Base-by-base conservation (phyloP, 2,329 filamentous ascomycete genomes). In the Arthrinium puccinioides region DNA sequence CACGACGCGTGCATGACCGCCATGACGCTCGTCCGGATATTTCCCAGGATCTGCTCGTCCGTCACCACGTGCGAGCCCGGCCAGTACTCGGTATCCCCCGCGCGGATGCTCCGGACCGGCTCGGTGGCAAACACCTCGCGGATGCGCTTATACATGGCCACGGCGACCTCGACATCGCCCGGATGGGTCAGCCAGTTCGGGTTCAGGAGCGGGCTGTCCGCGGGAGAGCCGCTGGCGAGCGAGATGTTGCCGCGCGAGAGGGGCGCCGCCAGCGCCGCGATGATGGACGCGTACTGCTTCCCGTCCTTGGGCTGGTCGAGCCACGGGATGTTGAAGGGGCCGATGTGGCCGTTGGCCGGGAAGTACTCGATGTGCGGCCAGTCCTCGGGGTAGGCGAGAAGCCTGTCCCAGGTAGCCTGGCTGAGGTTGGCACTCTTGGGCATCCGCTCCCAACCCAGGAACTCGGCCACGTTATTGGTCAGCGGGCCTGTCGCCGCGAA, bases 211-310 rank as follows among this genome's bases (percentile, higher is more conserved):
- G 70, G 69, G 1, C 50, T 48, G n/a, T 61, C 56, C 2, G 44
- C 40, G 2, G 53, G 58, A 11, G 56, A 50, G 11, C 51, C 35
- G 0, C 58, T 61, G 1, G 38, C 32, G n/a, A 72, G 55, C 0
- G 59, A 63, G 3, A 72, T 49, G 30, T 54, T 68, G 6, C 69
- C 69, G 1, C 65, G 60, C 0, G 65, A 69, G 1, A 59, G 40
- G 4, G 67, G 64, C 0, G 65, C 56, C 2, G 64, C 53, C 0
- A 72, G 48, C 0, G 56, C 58, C 2, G 41, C 49, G 2, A 51
- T 32, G 2, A 64, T 39, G 2, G 54, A 49, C 2, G 47, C 55
- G 28, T 64, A 62, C n/a, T 60, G 52, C 37, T 50, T 50, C 5
- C 57, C 55, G 36, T 61, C 57, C 11, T 19, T 29, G 2, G 52